Conservation (phyloP, 1,284 basidiomycete species). For the Irpex sp. region DNA sequence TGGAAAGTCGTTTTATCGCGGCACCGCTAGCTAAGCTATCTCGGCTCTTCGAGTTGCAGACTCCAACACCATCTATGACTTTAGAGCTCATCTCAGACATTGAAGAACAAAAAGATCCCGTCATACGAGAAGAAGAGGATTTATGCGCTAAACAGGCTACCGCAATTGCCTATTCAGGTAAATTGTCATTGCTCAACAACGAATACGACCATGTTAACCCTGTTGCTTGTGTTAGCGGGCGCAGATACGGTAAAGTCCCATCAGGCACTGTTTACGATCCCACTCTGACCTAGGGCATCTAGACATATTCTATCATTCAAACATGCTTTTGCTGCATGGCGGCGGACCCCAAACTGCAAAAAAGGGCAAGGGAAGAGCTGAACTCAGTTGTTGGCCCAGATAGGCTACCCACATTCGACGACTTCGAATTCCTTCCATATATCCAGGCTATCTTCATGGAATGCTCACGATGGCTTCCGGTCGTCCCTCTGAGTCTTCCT, state of each 20-base stretch:
- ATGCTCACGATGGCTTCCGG: conserved; percentile 20
- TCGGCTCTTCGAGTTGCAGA: too few relatives aligned
- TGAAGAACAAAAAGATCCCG: background rate
- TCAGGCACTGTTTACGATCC: background rate
- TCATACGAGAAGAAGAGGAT: background rate
- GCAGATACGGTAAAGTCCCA: conserved; percentile 4
- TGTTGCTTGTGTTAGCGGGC: background rate
- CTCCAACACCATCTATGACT: background rate
- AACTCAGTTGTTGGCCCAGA: conserved; percentile 37
- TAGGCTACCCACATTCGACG: conserved; percentile 39
- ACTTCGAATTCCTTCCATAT: conserved; percentile 28
- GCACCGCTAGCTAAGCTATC: too few relatives aligned
- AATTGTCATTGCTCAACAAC: background rate
- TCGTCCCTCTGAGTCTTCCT: background rate
- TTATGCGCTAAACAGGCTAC: background rate
- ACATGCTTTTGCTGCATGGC: conserved; percentile 38
- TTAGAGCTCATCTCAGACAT: background rate
- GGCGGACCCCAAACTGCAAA: conserved; percentile 36
- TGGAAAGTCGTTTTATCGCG: too few relatives aligned
- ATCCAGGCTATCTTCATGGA: conserved; percentile 33
- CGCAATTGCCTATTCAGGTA: conserved; percentile 8
- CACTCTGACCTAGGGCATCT: background rate
- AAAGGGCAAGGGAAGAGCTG: conserved; percentile 38
- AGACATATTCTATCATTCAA: conserved; percentile 26
- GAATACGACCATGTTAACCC: background rate